Evolutionary conservation across 2,329 filamentous ascomycete species (phyloP), one percentile per base, ranked within the genome.

Genomic region (Microsporum audouinii): DNA sequence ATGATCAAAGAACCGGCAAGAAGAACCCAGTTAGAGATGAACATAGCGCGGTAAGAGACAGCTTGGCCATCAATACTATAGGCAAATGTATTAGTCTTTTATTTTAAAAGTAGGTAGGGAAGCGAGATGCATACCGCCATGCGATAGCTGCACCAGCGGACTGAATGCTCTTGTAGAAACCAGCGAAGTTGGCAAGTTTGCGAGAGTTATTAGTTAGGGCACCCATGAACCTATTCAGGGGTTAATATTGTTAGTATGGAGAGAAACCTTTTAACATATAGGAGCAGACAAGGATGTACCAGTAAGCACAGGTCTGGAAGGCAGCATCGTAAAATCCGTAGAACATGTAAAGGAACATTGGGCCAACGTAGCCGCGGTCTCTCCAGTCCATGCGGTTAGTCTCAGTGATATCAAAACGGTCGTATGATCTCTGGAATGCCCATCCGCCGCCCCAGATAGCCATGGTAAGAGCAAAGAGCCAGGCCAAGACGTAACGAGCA

Each of bases 241-340:
- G 7, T 47, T 8, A 27, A 58, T 38, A 0, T 41, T 4, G 10
- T 62, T 41, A 58, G 59, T 58, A 53, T 4, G n/a, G 14, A 27
- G 47, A 7, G 49, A 39, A 29, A 39, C 12, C 0, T 47, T 23
- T 57, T 57, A 51, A 31, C 4, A 41, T 33, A 17, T 31, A 31
- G 61, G 49, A 43, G 29, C 2, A 10, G 4, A 33, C 5, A 58
- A 57, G n/a, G 47, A 71, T 79, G 67, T 72, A 82, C 91, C 91
- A 96, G 80, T 97, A 96, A 57, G 91, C 86, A 69, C 80, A 85
- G 0, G 90, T 92, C 78, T 96, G 92, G 87, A 90, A 96, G 60
- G 86, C 83, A 51, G 91, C 89, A 72, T 96, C 92, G 67, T 86
- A 94, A 74, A 94, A 87, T 45, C 90, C 90, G 72, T 94, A 95